phyloP scores from a whole-genome alignment of 1,284 basidiomycete species.

The Sparassis latifolia region DNA sequence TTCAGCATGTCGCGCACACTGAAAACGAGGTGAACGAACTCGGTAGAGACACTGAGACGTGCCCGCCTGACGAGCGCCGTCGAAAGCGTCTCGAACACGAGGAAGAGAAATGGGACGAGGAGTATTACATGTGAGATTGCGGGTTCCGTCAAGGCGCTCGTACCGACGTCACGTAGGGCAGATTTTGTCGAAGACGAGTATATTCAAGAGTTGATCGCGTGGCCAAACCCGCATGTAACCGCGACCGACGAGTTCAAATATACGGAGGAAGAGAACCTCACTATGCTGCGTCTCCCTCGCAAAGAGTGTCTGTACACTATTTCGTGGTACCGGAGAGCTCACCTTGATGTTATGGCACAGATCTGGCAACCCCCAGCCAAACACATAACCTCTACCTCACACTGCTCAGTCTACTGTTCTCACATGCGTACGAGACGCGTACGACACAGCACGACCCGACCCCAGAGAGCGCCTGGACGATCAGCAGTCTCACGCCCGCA shows the following conservation, averaged over 20 bases:
- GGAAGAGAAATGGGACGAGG: conserved; percentile 71
- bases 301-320: conserved; percentile 59
- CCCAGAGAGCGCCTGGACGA: conserved; percentile 79
- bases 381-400: conserved; percentile 59
- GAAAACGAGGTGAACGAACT: conserved; percentile 79
- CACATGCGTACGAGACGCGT: conserved; percentile 70
- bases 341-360: conserved; percentile 30
- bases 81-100: conserved; percentile 47
- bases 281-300: conserved; percentile 63
- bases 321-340: neutral
- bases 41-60: conserved; percentile 56
- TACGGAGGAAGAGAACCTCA: conserved; percentile 62
- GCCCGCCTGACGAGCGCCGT: conserved; percentile 38
- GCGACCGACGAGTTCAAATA: conserved; percentile 39
- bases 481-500: conserved; percentile 59
- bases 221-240: conserved; percentile 47
- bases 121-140: conserved; percentile 66
- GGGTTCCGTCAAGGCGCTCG: neutral
- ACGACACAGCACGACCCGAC: conserved; percentile 71
- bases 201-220: conserved; percentile 61
- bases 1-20: conserved; percentile 58
- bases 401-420: conserved; percentile 63
- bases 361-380: conserved; percentile 49
- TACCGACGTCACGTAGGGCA: conserved; percentile 41
- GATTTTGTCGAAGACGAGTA: conserved; percentile 71